phyloP scores from a whole-genome alignment of 352 stramenopile genomes.

The Pythium myriotylum region DNA sequence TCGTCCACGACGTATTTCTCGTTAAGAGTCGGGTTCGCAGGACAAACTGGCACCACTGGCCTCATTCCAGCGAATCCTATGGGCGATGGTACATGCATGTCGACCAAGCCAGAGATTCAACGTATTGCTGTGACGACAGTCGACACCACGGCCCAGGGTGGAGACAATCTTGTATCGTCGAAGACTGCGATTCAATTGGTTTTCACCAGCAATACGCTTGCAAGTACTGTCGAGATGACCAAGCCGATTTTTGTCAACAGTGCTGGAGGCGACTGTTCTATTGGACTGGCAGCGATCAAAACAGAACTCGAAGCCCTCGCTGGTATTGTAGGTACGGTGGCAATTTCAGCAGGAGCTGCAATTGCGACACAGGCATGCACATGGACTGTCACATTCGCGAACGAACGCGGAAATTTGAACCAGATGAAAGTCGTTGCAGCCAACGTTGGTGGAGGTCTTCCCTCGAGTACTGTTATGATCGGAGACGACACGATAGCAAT shows the following conservation, averaged over 20 bases:
- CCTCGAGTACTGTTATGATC: slow-evolving; percentile 47
- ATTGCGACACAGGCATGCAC: slow-evolving; percentile 74
- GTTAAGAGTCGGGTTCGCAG: slow-evolving; percentile 48
- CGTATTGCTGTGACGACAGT: slow-evolving; percentile 88
- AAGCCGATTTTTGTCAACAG: slow-evolving; percentile 84
- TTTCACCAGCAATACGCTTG: slow-evolving; percentile 78
- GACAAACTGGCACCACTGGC: slow-evolving; percentile 61
- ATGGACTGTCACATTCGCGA: slow-evolving; percentile 92
- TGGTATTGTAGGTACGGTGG: slow-evolving; percentile 44
- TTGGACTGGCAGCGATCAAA: slow-evolving; percentile 57
- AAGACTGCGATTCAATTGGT: slow-evolving; percentile 86
- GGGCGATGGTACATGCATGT: slow-evolving; percentile 62
- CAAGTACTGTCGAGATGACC: slow-evolving; percentile 57
- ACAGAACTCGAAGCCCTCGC: slow-evolving; percentile 50
- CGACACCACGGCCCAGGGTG: slow-evolving; percentile 89
- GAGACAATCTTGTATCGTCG: slow-evolving; percentile 88
- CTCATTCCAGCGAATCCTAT: slow-evolving; percentile 84
- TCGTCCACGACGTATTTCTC: slow-evolving; percentile 42
- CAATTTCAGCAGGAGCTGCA: slow-evolving; percentile 45
- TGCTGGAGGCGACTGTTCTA: slow-evolving; percentile 74
- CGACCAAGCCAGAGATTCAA: slow-evolving; percentile 84
- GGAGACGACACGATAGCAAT: slow-evolving; percentile 87
- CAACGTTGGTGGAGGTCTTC: slow-evolving; percentile 29
- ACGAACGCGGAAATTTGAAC: slow-evolving; percentile 84
- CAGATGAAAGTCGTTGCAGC: slow-evolving; percentile 69